Evolutionary conservation across 148 eudicot species (phyloP).

Genomic region (Camellia granthamiana): DNA sequence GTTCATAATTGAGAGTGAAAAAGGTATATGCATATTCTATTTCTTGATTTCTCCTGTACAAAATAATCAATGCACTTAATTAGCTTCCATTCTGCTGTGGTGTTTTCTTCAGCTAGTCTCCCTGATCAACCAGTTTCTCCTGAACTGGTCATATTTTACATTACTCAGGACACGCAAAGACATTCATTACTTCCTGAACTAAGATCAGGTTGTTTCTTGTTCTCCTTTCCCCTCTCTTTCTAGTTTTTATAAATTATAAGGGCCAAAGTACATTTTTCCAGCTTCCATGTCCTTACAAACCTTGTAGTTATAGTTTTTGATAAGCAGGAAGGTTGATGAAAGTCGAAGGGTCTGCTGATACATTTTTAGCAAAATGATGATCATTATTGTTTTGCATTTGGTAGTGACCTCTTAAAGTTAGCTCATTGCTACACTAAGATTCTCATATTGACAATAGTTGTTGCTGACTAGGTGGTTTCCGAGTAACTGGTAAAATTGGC

Average conservation of each 20-base stretch:
- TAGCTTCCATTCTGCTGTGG: conserved; percentile 1
- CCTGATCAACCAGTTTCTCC: conserved; percentile 61
- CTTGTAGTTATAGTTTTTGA: background rate
- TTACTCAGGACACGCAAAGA: conserved; percentile 83
- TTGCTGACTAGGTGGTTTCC: conserved; percentile 54
- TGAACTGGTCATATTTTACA: conserved; percentile 68
- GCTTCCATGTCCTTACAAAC: background rate
- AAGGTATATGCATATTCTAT: conserved; percentile 31
- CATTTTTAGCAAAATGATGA: background rate
- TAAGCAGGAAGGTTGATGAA: background rate
- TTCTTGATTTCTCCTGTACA: background rate
- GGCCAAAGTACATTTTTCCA: background rate
- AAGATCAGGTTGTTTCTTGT: conserved; percentile 50
- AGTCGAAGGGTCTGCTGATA: background rate
- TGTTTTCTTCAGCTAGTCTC: conserved; percentile 45
- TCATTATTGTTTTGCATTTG: background rate
- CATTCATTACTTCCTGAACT: conserved; percentile 70
- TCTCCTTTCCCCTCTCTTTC: background rate
- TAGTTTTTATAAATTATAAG: background rate
- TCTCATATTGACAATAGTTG: background rate
- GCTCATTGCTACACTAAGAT: background rate
- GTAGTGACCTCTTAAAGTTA: background rate
- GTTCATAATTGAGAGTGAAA: conserved; percentile 64
- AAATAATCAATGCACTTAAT: background rate
- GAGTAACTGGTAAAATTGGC: conserved; percentile 57